phyloP scores from a whole-genome alignment of 192 early-diverging fungal genomes.

The Entomortierella chlamydospora region DNA sequence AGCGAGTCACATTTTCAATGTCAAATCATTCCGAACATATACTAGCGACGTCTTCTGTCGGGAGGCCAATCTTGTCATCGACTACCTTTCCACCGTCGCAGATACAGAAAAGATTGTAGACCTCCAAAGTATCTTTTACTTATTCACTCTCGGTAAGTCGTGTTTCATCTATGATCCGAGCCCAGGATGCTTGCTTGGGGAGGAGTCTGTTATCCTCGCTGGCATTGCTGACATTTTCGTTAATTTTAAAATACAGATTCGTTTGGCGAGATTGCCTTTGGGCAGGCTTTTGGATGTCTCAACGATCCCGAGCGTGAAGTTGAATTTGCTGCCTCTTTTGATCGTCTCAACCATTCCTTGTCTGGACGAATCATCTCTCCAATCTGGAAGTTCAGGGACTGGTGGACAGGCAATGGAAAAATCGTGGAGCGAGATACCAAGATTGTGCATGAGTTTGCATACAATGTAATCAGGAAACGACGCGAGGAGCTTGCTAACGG shows the following conservation, averaged over 20 bases:
- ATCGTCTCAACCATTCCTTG: conserved; percentile 54
- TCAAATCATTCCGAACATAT: conserved; percentile 24
- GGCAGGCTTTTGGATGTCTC: conserved; percentile 35
- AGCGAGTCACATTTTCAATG: conserved; percentile 35
- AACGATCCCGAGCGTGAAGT: conserved; percentile 25
- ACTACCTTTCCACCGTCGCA: conserved; percentile 21
- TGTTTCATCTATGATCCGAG: not conserved
- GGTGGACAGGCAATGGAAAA: conserved; percentile 23
- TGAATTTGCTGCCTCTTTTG: conserved; percentile 67
- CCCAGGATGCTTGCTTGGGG: not conserved
- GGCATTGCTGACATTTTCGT: not conserved
- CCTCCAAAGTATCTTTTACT: conserved; percentile 25
- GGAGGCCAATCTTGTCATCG: conserved; percentile 25
- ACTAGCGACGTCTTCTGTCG: conserved; percentile 33
- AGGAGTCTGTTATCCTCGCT: not conserved
- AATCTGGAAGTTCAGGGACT: conserved; percentile 40
- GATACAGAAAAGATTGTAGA: conserved; percentile 16
- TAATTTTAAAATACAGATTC: conserved; percentile 35
- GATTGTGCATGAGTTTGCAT: conserved; percentile 38
- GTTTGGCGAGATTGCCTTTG: conserved; percentile 59
- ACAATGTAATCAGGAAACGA: conserved; percentile 34
- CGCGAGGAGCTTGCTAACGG: conserved; percentile 1
- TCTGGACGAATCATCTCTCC: conserved; percentile 20
- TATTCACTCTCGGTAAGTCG: conserved; percentile 26
- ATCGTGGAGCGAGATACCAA: conserved; percentile 23